Conservation (phyloP, 2,329 filamentous ascomycete genomes). For the Stylonectria norvegica region DNA sequence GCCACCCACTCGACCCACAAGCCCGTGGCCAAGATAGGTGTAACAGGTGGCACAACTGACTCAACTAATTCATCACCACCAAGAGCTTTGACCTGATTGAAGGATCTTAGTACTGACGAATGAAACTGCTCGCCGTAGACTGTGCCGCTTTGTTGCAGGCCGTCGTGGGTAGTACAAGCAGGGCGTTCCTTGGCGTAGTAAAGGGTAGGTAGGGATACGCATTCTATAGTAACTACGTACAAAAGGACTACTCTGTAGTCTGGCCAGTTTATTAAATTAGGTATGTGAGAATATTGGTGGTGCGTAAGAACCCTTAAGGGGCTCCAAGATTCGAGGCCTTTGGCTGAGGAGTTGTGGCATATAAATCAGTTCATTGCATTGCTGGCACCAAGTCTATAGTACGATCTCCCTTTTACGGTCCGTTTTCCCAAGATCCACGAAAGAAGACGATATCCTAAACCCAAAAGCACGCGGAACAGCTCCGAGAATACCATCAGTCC, state of each 20-base stretch:
- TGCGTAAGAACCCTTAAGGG: too few species aligned
- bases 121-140: conserved; percentile 9
- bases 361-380: conserved; percentile 2
- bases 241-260: too few species aligned
- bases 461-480: too few species aligned
- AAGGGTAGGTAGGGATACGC: too few species aligned
- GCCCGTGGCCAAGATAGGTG: conserved; percentile 8
- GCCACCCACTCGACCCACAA: conserved; percentile 4
- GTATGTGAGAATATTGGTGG: too few species aligned
- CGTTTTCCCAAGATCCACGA: too few species aligned
- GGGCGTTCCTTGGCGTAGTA: too few species aligned
- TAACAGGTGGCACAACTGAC: conserved; percentile 7
- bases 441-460: too few species aligned
- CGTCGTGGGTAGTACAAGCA: background rate
- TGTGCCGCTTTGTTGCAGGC: conserved; percentile 1
- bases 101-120: conserved; percentile 1
- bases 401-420: conserved; percentile 1
- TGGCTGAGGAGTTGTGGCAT: too few species aligned
- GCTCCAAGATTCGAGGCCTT: too few species aligned
- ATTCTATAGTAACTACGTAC: too few species aligned
- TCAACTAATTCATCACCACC: background rate
- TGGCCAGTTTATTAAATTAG: too few species aligned
- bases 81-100: conserved; percentile 4
- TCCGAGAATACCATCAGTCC: background rate
- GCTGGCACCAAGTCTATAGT: conserved; percentile 6